phyloP scores from a whole-genome alignment of 768 basidiomycete species.

The Serendipita sp. region DNA sequence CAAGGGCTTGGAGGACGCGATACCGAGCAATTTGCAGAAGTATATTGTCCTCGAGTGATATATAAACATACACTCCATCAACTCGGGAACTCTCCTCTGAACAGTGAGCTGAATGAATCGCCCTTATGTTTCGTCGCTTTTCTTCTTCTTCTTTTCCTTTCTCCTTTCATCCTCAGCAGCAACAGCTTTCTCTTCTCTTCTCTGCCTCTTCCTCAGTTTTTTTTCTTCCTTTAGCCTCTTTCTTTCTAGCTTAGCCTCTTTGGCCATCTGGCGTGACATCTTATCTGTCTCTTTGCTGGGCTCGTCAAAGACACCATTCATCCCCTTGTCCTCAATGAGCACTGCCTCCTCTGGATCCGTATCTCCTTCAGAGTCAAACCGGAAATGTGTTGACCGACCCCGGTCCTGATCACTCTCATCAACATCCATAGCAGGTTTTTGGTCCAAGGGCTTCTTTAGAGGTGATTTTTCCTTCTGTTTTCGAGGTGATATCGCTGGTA shows the following conservation, averaged over 20 bases:
- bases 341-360: conserved; percentile 15
- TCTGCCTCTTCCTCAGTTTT: conserved; percentile 14
- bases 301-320: conserved; percentile 17
- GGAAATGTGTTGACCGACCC: background rate
- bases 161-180: conserved; percentile 8
- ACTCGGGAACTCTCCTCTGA: background rate
- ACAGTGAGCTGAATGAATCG: background rate
- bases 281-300: conserved; percentile 20
- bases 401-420: conserved; percentile 14
- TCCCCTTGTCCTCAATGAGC: conserved; percentile 16
- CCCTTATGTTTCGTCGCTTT: background rate
- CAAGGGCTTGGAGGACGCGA: conserved; percentile 59
- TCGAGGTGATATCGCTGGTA: conserved; percentile 13
- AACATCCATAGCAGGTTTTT: conserved; percentile 4
- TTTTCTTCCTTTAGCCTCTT: conserved; percentile 17
- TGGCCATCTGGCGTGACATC: conserved; percentile 13
- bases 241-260: conserved; percentile 13
- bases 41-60: conserved; percentile 68
- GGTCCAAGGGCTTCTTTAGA: conserved; percentile 5
- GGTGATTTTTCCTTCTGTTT: conserved; percentile 2
- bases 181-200: conserved; percentile 3
- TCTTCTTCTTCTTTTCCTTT: conserved; percentile 16
- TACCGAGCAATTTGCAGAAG: conserved; percentile 73
- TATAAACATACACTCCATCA: background rate
- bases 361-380: conserved; percentile 2